These are phyloP conservation scores for Mucor racemosus DNA, from an alignment of 371 early-diverging fungal genomes.

Conservation along the genomic window DNA sequence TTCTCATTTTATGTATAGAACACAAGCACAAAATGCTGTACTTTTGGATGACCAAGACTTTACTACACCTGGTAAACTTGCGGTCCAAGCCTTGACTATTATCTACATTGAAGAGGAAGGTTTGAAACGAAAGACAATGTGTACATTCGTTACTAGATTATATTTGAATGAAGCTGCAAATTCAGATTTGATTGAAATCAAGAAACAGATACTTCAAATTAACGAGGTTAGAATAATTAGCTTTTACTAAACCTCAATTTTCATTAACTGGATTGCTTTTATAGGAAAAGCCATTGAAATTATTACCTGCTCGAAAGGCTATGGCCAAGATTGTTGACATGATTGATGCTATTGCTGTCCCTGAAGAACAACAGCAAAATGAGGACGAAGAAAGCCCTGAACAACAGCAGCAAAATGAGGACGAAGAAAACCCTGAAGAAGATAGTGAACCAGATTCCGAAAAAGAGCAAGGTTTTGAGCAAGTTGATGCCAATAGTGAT, in stretches of 20 bases:
- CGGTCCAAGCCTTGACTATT: slow-evolving; percentile 45
- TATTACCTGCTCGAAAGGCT: slow-evolving; percentile 6
- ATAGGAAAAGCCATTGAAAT: slow-evolving; percentile 15
- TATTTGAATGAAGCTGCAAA: slow-evolving; percentile 38
- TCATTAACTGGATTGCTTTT: neutral
- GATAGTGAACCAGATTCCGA: too few relatives aligned
- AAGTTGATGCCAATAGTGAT: too few relatives aligned
- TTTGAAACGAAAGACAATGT: slow-evolving; percentile 39
- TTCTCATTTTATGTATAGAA: neutral
- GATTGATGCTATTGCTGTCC: neutral
- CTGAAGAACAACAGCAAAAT: neutral
- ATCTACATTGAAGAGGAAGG: slow-evolving; percentile 31
- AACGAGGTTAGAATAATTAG: slow-evolving; percentile 30
- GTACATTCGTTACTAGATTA: slow-evolving; percentile 41
- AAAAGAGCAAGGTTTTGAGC: too few relatives aligned
- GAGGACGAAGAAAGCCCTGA: neutral
- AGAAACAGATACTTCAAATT: slow-evolving; percentile 29
- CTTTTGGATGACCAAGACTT: neutral
- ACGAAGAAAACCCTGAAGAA: neutral
- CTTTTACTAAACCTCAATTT: neutral
- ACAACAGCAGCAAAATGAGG: neutral
- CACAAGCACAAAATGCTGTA: too few relatives aligned
- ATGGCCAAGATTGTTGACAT: slow-evolving; percentile 1
- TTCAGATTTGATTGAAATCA: slow-evolving; percentile 33
- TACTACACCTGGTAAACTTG: slow-evolving; percentile 37